Evolutionary conservation across 129 eudicot genomes (phyloP), one percentile per base, ranked within the genome.

Genomic region (Oenanthe sinensis): DNA sequence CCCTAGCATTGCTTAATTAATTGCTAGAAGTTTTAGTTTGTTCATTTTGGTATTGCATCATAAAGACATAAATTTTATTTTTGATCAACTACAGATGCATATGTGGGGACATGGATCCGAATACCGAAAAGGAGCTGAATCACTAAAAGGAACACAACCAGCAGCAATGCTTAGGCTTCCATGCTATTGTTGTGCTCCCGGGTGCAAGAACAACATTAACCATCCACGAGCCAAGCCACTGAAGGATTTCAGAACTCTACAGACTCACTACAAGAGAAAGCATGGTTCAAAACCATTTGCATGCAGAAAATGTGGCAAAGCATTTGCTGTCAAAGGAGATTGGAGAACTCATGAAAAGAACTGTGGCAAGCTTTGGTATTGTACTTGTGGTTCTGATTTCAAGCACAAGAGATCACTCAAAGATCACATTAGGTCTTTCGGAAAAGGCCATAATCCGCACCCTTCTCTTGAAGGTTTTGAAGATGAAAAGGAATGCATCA

Each of bases 31-130:
- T 46, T 46, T 46, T 46, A 46, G 3, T 46, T 46, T 46, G 19
- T 48, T 48, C 54, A 48, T 48, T 48, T 48, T 48, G 54, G 19
- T 14, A 48, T 39, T 5, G 42, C 42, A 39, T 12, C 6, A 48
- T 5, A 48, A 48, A 3, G 54, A 14, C 30, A 65, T 65, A 16
- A n/a, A 63, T n/a, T 13, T 5, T 2, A 65, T 28, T 19, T 60
- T 43, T 58, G 2, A 8, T 5, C 5, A 49, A 24, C 1, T 81
- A 46, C 82, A 94, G 98, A 94, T 94, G 98, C 98, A 94, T 81
- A 94, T 94, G 97, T 94, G 98, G 98, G 98, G 98, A 9, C 98
- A 94, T 81, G 98, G 98, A 78, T 90, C 97, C 0, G 97, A 94
- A 83, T 94, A 84, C 58, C 77, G 98, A 60, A 94, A 89, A 80